Conservation (phyloP, 352 stramenopile species). For the Poterioochromonas sp. region DNA sequence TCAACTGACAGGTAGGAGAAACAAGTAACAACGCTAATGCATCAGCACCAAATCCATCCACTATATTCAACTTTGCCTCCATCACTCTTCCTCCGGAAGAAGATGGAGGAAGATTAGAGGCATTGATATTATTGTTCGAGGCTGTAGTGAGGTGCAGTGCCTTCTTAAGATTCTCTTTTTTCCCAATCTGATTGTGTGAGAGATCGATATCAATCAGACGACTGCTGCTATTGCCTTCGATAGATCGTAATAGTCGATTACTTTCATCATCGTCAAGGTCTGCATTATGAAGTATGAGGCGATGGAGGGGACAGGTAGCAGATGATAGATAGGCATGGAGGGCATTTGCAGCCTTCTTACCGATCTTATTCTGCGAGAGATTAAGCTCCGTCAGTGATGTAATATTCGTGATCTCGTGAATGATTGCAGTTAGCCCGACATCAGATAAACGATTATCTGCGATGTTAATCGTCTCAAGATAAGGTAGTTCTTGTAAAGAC, state of each 20-base stretch:
- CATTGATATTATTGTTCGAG: constrained; percentile 35
- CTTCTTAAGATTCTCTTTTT: constrained; percentile 34
- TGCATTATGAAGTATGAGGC: neutral
- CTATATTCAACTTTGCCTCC: too few relatives aligned
- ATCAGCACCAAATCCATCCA: constrained; percentile 36
- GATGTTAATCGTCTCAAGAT: constrained; percentile 38
- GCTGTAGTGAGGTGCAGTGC: too few relatives aligned
- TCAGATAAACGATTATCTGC: constrained; percentile 43
- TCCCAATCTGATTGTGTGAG: neutral
- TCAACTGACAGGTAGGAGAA: neutral
- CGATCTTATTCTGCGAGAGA: constrained; percentile 40
- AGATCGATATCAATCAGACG: neutral
- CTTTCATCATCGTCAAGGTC: constrained; percentile 43
- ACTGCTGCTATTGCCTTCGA: constrained; percentile 37
- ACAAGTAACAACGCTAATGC: constrained; percentile 35
- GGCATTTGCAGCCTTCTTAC: constrained; percentile 22
- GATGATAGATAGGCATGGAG: constrained; percentile 17
- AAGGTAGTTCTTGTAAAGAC: constrained; percentile 33
- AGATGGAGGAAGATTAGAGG: constrained; percentile 36
- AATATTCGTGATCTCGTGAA: neutral
- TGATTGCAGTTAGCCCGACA: constrained; percentile 3
- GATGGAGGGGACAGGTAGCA: neutral
- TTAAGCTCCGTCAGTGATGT: constrained; percentile 28
- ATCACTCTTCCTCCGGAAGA: too few relatives aligned
- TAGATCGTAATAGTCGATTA: constrained; percentile 31